Evolutionary conservation across 129 eudicot genomes (phyloP), one percentile per base, ranked within the genome.

Genomic region (Arctium lappa): DNA sequence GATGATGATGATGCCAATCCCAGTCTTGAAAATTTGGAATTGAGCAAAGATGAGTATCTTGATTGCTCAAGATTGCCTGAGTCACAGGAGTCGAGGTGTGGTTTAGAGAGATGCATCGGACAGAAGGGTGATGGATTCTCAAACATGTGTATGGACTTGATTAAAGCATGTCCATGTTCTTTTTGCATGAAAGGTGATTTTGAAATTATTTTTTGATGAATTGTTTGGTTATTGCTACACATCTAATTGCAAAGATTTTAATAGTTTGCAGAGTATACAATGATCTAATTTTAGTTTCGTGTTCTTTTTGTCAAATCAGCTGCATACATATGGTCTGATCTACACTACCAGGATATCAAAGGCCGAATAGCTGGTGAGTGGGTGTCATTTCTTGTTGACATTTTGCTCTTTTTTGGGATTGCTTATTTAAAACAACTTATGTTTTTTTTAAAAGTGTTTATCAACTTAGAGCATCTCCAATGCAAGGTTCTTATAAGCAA

Each of bases 301-400:
- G 29, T 86, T 73, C 22, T 81, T 84, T 85, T 78, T 73, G 63
- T 79, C 60, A 22, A 69, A 68, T 62, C 92, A 95, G 99, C 98
- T 86, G 95, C 87, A 73, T 88, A 90, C 87, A 86, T 95, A 50
- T 95, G 93, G 99, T 86, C 94, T 73, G 99, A 95, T 86, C 95
- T 95, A 83, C 92, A 89, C 72, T 89, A 91, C 82, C 94, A 93
- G 88, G 99, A 95, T 87, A 86, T 85, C 71, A 95, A 90, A 91
- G 99, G 92, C 74, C 92, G 99, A 74, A 77, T 91, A 82, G 86
- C 97, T 48, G 91, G 99, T 93, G 69, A 86, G 90, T 73, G 81
- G 15, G 72, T 77, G 80, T 53, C 27, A 9, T 44, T 50, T 34
- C 42, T 50, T 50, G 56, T 32, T 36, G 33, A n/a, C 73, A 37